phyloP scores from a whole-genome alignment of 108 stramenopile species.

The Cyclotella atomus region DNA sequence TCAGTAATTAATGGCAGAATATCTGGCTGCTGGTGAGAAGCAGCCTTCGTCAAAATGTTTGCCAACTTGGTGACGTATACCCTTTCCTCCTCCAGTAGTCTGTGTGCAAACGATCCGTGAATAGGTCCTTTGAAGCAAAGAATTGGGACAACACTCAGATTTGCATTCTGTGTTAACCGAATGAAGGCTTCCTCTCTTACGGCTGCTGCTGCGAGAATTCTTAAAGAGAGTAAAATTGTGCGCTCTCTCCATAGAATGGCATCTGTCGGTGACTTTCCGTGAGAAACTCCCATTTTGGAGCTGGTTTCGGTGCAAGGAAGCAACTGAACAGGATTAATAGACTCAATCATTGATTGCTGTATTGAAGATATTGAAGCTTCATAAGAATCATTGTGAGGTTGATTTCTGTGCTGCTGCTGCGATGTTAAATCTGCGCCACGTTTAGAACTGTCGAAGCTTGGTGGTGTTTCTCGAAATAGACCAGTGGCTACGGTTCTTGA shows the following conservation, averaged over 20 bases:
- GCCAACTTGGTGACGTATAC: conserved; percentile 33
- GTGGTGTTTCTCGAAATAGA: conserved; percentile 69
- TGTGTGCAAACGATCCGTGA: conserved; percentile 45
- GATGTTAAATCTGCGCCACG: conserved; percentile 14
- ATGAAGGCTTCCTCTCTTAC: conserved; percentile 67
- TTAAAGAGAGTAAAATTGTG: conserved; percentile 53
- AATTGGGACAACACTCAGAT: conserved; percentile 46
- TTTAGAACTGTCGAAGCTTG: conserved; percentile 49
- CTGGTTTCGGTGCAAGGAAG: conserved; percentile 39
- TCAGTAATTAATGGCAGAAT: conserved; percentile 47
- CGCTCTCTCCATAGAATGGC: conserved; percentile 66
- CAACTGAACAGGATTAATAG: conserved; percentile 45
- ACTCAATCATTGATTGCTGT: conserved; percentile 51
- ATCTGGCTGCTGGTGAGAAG: conserved; percentile 24
- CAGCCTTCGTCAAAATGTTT: conserved; percentile 19
- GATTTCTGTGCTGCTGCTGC: conserved; percentile 20
- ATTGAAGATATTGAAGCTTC: conserved; percentile 33
- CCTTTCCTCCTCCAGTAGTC: conserved; percentile 41
- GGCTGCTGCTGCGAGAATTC: conserved; percentile 73
- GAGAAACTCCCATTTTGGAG: conserved; percentile 11
- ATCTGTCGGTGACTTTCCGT: conserved; percentile 29
- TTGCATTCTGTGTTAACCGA: conserved; percentile 27
- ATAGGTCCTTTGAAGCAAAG: conserved; percentile 51
- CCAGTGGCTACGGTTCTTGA: conserved; percentile 61
- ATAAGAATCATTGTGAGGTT: conserved; percentile 37